Conservation (phyloP, 345 rosid genomes). For the Aquilaria sinensis region DNA sequence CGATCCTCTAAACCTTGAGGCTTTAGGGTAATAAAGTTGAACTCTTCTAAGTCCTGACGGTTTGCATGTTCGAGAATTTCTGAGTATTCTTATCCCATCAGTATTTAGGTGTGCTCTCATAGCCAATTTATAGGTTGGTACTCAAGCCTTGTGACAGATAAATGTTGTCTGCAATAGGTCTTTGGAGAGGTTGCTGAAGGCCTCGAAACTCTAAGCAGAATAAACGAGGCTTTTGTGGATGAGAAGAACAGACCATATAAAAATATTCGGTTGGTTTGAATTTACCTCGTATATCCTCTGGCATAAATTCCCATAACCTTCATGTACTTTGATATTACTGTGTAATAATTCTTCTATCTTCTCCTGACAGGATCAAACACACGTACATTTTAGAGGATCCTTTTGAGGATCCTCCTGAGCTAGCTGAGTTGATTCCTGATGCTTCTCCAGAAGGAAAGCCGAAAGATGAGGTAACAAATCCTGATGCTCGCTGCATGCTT, state of each 20-base stretch:
- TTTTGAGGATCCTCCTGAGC: constrained; percentile 77
- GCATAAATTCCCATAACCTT: neutral
- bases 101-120: neutral
- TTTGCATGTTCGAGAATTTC: neutral
- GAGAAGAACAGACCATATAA: constrained; percentile 70
- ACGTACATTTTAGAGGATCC: constrained; percentile 82
- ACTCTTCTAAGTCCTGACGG: neutral
- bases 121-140: neutral
- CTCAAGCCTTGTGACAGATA: neutral
- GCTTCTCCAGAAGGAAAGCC: constrained; percentile 96
- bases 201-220: constrained; percentile 68
- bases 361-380: constrained; percentile 64
- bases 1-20: neutral
- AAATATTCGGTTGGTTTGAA: constrained; percentile 52
- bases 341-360: constrained; percentile 5
- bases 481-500: neutral
- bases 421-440: constrained; percentile 70
- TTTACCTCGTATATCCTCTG: neutral
- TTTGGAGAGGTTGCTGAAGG: constrained; percentile 97
- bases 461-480: constrained; percentile 61
- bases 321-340: constrained; percentile 1
- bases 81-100: neutral
- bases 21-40: neutral
- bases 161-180: constrained; percentile 36
- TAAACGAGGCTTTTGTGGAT: constrained; percentile 91